Evolutionary conservation across 176 grass and related monocot genomes (phyloP).

Genomic region (Pontederia paniculata): DNA sequence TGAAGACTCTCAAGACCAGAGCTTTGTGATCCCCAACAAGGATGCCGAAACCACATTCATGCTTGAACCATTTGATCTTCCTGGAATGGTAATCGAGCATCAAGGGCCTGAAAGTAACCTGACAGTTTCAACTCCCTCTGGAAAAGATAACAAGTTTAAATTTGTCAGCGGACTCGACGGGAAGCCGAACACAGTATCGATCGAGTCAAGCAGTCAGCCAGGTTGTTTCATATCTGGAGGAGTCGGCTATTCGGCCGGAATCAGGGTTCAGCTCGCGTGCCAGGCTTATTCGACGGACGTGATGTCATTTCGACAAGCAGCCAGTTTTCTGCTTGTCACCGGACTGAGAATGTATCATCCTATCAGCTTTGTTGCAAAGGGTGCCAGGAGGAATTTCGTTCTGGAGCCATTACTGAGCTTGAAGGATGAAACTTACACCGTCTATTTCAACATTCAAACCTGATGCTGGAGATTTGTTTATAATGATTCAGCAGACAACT

Average conservation of each 20-base stretch:
- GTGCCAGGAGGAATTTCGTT: constrained; percentile 49
- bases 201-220: constrained; percentile 35
- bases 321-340: constrained; percentile 34
- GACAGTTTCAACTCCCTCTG: constrained; percentile 21
- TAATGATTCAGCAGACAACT: too few species aligned
- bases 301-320: constrained; percentile 32
- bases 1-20: constrained; percentile 10
- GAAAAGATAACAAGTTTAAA: constrained; percentile 22
- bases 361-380: constrained; percentile 59
- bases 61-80: constrained; percentile 68
- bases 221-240: constrained; percentile 48
- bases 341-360: constrained; percentile 54
- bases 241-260: constrained; percentile 15
- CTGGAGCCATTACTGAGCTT: constrained; percentile 72
- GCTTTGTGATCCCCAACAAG: neutral
- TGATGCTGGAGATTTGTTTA: constrained; percentile 10
- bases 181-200: constrained; percentile 30
- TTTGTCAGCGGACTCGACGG: constrained; percentile 45
- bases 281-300: constrained; percentile 14
- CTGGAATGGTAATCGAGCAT: constrained; percentile 38
- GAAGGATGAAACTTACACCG: constrained; percentile 73
- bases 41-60: neutral
- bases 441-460: constrained; percentile 71
- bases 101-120: constrained; percentile 29
- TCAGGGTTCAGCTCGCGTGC: constrained; percentile 35